Conservation (phyloP, 2,329 filamentous ascomycete species). For the Pezicula rhizophila region DNA sequence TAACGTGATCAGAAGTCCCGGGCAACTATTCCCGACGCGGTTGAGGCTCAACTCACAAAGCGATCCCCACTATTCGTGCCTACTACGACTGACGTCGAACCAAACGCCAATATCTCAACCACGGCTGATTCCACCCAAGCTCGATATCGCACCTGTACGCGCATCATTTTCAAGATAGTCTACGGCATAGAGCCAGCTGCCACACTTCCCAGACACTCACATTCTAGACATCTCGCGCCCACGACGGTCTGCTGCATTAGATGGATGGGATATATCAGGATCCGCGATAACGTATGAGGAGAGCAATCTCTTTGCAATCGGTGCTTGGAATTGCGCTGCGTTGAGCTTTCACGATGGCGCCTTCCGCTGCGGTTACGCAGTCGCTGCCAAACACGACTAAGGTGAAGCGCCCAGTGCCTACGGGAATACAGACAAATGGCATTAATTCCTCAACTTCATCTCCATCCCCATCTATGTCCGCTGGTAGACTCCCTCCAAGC, state of each 20-base stretch:
- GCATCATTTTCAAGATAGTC: background rate
- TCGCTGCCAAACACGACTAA: conserved; percentile 37
- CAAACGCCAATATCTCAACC: too few relatives aligned
- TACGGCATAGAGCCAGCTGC: background rate
- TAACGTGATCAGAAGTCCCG: too few relatives aligned
- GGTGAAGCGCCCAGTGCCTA: conserved; percentile 61
- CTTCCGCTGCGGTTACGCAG: conserved; percentile 21
- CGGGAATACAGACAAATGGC: conserved; percentile 43
- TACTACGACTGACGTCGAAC: too few relatives aligned
- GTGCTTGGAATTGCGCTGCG: conserved; percentile 5
- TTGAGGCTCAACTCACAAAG: too few relatives aligned
- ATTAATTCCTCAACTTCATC: conserved; percentile 43
- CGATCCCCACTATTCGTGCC: too few relatives aligned
- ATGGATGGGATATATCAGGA: conserved; percentile 13
- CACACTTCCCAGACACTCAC: background rate
- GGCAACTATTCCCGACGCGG: too few relatives aligned
- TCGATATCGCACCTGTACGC: background rate
- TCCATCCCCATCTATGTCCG: conserved; percentile 44
- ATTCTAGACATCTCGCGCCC: conserved; percentile 1
- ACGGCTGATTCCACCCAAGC: background rate
- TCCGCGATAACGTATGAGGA: conserved; percentile 17
- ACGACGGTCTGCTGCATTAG: conserved; percentile 7
- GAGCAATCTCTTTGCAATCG: conserved; percentile 1
- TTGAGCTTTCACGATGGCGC: conserved; percentile 20
- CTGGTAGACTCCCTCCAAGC: conserved; percentile 46